Conservation (phyloP, 2,329 filamentous ascomycete species). For the Aspergillus uvarum region DNA sequence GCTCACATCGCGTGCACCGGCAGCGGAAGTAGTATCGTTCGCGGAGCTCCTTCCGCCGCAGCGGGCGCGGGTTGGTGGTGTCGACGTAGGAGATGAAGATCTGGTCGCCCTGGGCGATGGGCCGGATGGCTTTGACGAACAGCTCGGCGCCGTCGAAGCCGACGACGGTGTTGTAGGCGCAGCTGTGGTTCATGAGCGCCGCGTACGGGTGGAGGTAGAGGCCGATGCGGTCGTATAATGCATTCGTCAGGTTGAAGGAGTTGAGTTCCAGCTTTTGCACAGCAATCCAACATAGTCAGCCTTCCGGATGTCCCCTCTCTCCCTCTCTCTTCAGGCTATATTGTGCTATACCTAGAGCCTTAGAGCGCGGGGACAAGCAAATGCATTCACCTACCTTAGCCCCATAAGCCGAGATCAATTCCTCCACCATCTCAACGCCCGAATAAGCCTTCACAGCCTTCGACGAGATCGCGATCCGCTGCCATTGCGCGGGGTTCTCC, state of each 20-base stretch:
- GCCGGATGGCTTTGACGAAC: conserved; percentile 52
- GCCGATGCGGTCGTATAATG: conserved; percentile 58
- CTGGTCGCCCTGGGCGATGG: conserved; percentile 57
- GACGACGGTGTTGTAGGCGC: conserved; percentile 59
- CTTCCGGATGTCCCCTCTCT: background rate
- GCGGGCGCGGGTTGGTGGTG: conserved; percentile 50
- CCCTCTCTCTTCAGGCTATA: no score
- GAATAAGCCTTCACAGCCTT: conserved; percentile 57
- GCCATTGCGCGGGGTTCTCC: conserved; percentile 42
- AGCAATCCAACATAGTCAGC: background rate
- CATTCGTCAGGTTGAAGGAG: conserved; percentile 57
- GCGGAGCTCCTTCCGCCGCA: conserved; percentile 54
- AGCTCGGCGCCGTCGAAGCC: conserved; percentile 56
- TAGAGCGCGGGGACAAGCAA: no score
- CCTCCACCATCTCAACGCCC: conserved; percentile 44
- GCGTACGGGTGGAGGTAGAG: conserved; percentile 58
- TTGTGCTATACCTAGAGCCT: no score
- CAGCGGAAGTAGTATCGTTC: conserved; percentile 61
- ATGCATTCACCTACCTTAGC: conserved; percentile 48
- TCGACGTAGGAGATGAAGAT: conserved; percentile 64
- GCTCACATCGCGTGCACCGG: conserved; percentile 52
- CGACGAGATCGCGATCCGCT: conserved; percentile 54
- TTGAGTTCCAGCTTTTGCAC: conserved; percentile 55
- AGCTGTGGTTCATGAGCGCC: conserved; percentile 61
- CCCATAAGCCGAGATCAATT: conserved; percentile 46